These are phyloP conservation scores for Ceratocystis eucalypticola DNA, from an alignment of 2,329 filamentous ascomycete genomes.

Conservation along the genomic window DNA sequence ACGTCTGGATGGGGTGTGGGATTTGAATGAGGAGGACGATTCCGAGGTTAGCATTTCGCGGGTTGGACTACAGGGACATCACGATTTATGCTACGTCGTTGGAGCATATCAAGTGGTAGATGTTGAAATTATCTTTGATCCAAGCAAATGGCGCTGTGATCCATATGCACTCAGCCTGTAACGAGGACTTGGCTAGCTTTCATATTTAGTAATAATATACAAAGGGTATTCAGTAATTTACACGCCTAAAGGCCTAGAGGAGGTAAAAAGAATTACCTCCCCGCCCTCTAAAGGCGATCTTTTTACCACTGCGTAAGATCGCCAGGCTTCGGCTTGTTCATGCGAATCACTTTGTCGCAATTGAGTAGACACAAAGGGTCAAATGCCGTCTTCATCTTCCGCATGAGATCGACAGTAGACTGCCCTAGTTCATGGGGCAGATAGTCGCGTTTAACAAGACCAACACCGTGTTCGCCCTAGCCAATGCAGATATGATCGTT, in stretches of 20 bases:
- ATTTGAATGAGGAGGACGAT: constrained; percentile 63
- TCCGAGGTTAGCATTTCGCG: constrained; percentile 46
- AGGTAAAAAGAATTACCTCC: not conserved
- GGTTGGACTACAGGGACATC: constrained; percentile 53
- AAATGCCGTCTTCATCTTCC: constrained; percentile 70
- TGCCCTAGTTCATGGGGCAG: constrained; percentile 63
- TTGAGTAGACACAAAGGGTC: constrained; percentile 61
- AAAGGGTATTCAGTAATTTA: not conserved
- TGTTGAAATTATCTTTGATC: constrained; percentile 53
- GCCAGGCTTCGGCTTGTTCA: constrained; percentile 36
- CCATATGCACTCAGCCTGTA: not conserved
- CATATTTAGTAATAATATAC: constrained; percentile 1
- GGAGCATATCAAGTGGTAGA: constrained; percentile 56
- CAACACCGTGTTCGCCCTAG: constrained; percentile 68
- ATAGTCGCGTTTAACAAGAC: constrained; percentile 74
- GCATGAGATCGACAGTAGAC: constrained; percentile 66
- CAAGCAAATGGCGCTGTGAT: constrained; percentile 37
- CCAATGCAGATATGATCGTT: not conserved
- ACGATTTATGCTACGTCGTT: constrained; percentile 57
- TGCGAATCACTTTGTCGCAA: constrained; percentile 54
- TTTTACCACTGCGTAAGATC: constrained; percentile 34
- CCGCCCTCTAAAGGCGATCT: not conserved
- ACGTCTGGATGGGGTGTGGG: constrained; percentile 46
- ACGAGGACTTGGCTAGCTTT: not conserved
- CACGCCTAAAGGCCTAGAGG: not conserved